Evolutionary conservation across 2,329 filamentous ascomycete genomes (phyloP).

Genomic region (Thyridium curvatum): DNA sequence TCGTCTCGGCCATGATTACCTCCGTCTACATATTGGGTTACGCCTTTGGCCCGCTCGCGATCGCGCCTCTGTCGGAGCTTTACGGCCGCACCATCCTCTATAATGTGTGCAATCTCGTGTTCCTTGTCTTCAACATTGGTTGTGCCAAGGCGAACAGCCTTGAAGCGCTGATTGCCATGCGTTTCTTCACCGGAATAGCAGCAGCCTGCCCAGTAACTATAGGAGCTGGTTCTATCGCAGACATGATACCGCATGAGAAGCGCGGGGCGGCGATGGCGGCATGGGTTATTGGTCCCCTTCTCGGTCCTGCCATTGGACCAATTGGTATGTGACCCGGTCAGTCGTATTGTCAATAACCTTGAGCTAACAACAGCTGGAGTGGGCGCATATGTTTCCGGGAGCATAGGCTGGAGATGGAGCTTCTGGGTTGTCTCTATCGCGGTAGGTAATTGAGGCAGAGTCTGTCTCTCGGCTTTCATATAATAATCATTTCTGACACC

Average conservation of each 20-base stretch:
- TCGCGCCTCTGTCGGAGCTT: slow-evolving; percentile 25
- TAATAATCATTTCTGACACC: no score
- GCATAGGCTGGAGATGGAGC: slow-evolving; percentile 53
- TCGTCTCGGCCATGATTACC: slow-evolving; percentile 41
- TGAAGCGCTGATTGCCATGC: slow-evolving; percentile 47
- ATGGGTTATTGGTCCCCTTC: slow-evolving; percentile 34
- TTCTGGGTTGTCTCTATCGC: slow-evolving; percentile 62
- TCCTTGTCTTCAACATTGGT: slow-evolving; percentile 38
- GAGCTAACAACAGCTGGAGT: slow-evolving; percentile 11
- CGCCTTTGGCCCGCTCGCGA: slow-evolving; percentile 35
- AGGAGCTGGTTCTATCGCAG: slow-evolving; percentile 60
- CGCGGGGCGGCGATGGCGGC: slow-evolving; percentile 51
- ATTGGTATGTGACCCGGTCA: slow-evolving; percentile 27
- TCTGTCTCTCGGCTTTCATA: no score
- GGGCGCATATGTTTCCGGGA: slow-evolving; percentile 57
- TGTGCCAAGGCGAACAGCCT: slow-evolving; percentile 41
- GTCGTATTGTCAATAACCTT: no score
- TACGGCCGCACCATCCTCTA: slow-evolving; percentile 46
- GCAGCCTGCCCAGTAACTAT: slow-evolving; percentile 58
- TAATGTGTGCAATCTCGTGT: slow-evolving; percentile 30
- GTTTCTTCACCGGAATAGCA: slow-evolving; percentile 55
- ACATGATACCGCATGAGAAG: slow-evolving; percentile 52
- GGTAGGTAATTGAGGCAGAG: slow-evolving; percentile 42
- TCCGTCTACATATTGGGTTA: slow-evolving; percentile 55
- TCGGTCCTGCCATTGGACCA: slow-evolving; percentile 41